phyloP scores from a whole-genome alignment of 768 basidiomycete species.

The Suillus tomentosus region DNA sequence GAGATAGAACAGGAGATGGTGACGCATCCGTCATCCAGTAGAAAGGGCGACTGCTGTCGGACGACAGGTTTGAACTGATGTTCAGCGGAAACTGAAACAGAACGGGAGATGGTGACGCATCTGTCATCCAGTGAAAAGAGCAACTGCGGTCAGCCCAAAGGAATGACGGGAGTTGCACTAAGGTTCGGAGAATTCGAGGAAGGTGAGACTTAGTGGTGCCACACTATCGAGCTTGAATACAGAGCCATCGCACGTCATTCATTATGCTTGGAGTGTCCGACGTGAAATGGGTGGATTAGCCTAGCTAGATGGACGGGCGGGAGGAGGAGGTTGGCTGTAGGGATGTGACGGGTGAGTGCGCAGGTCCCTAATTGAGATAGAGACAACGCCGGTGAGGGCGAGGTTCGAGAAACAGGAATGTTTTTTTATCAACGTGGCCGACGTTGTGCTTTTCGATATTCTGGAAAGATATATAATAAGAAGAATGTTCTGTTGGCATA shows the following conservation, averaged over 20 bases:
- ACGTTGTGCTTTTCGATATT: constrained; percentile 3
- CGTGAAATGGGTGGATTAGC: neutral
- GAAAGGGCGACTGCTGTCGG: neutral
- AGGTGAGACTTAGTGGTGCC: neutral
- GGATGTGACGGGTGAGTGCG: neutral
- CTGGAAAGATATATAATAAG: neutral
- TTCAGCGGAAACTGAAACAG: neutral
- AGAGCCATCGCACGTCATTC: neutral
- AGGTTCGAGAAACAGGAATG: neutral
- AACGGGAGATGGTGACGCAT: neutral
- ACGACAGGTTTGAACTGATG: neutral
- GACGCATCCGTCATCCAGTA: constrained; percentile 3
- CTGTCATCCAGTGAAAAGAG: neutral
- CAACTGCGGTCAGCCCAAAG: neutral
- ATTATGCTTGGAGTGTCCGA: constrained; percentile 3
- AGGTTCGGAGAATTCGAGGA: neutral
- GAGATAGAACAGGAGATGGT: neutral
- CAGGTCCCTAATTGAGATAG: neutral
- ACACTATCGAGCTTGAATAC: neutral
- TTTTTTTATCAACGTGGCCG: constrained; percentile 3
- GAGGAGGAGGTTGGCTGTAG: neutral
- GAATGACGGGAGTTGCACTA: neutral
- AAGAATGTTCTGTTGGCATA: neutral
- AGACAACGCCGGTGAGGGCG: neutral
- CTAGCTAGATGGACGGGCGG: neutral